phyloP scores from a whole-genome alignment of 1,284 basidiomycete genomes.

The Erythrobasidium hasegawianum region DNA sequence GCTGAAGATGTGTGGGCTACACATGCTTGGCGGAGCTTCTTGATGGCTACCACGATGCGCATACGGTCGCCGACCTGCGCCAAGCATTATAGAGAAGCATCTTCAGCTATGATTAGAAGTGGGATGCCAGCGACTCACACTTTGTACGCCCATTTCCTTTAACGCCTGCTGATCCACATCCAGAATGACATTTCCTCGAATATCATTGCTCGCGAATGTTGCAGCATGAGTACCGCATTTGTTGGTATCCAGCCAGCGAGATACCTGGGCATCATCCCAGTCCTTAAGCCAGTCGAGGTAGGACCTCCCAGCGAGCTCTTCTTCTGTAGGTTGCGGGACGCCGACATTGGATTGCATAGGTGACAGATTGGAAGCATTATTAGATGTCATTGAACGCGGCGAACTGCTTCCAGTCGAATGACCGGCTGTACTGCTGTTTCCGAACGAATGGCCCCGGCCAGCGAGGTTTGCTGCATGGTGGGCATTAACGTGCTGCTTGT shows the following conservation, averaged over 20 bases:
- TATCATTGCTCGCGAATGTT: slow-evolving; percentile 76
- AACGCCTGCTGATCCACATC: slow-evolving; percentile 80
- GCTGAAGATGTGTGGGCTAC: slow-evolving; percentile 15
- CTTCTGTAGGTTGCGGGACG: slow-evolving; percentile 26
- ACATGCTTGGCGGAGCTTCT: slow-evolving; percentile 63
- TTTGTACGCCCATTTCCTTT: slow-evolving; percentile 80
- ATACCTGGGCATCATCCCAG: slow-evolving; percentile 43
- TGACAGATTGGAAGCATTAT: background rate
- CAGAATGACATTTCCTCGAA: slow-evolving; percentile 78
- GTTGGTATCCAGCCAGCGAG: slow-evolving; percentile 43
- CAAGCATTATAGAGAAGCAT: background rate
- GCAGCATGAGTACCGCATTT: slow-evolving; percentile 66
- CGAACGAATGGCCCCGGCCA: background rate
- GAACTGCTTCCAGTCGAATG: slow-evolving; percentile 20
- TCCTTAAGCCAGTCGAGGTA: slow-evolving; percentile 36
- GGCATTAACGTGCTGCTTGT: background rate
- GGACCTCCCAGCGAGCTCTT: slow-evolving; percentile 25
- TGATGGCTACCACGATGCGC: slow-evolving; percentile 76
- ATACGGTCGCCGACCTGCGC: slow-evolving; percentile 73
- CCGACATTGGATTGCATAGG: slow-evolving; percentile 17
- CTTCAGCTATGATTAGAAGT: background rate
- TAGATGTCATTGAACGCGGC: slow-evolving; percentile 23
- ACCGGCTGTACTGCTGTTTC: slow-evolving; percentile 6
- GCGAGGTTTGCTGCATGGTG: slow-evolving; percentile 11
- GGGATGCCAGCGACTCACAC: slow-evolving; percentile 45